These are phyloP conservation scores for Aspergillus glaucus DNA, from an alignment of 2,329 filamentous ascomycete species.

Conservation along the genomic window DNA sequence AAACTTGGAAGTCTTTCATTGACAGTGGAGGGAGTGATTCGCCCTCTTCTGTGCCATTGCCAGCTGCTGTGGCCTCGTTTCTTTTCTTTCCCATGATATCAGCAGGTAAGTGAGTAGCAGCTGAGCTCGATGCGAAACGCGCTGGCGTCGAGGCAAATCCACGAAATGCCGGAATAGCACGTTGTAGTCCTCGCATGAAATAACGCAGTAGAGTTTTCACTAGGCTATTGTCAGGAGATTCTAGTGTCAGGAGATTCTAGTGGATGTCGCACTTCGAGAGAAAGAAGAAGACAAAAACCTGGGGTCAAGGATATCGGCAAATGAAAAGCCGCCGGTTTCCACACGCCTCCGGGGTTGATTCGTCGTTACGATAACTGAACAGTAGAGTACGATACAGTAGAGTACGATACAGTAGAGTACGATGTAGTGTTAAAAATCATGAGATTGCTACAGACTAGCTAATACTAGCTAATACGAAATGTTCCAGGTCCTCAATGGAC, in stretches of 20 bases:
- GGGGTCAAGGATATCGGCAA: neutral
- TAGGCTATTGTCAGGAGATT: too few species aligned
- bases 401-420: too few species aligned
- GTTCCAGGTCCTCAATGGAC: conserved; percentile 42
- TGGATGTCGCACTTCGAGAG: too few species aligned
- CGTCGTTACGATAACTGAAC: too few species aligned
- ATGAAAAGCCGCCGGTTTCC: neutral
- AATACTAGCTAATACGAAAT: conserved; percentile 10
- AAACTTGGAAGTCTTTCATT: conserved; percentile 59
- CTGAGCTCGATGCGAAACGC: neutral
- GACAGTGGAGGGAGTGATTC: conserved; percentile 55
- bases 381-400: too few species aligned
- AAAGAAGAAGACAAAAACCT: neutral
- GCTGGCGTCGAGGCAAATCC: neutral
- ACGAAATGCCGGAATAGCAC: neutral
- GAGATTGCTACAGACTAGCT: neutral
- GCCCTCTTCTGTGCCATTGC: neutral
- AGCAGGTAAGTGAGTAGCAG: neutral
- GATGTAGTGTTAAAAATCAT: neutral
- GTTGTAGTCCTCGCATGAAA: too few species aligned
- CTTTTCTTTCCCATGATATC: neutral
- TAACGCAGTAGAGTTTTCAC: too few species aligned
- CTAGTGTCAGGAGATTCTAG: too few species aligned
- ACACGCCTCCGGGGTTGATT: neutral
- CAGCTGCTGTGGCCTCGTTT: neutral